Conservation (phyloP, 1,284 basidiomycete genomes). For the Agroathelia rolfsii region DNA sequence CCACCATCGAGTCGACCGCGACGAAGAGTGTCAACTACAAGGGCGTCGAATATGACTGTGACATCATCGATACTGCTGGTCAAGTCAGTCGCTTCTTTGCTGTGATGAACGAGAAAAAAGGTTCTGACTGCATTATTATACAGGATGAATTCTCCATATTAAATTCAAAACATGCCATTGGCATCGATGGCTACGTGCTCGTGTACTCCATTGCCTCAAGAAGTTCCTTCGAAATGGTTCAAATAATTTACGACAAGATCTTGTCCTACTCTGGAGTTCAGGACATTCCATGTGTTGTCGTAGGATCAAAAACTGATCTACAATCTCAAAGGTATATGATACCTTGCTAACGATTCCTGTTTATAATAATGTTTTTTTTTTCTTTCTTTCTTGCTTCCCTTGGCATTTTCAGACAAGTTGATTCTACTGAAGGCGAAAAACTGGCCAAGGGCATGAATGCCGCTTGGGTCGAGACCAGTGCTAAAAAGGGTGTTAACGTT, state of each 20-base stretch:
- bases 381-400: slow-evolving; percentile 16
- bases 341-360: slow-evolving; percentile 9
- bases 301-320: slow-evolving; percentile 92
- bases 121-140: slow-evolving; percentile 5
- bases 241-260: slow-evolving; percentile 96
- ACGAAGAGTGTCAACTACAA: slow-evolving; percentile 79
- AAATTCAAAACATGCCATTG: slow-evolving; percentile 73
- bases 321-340: slow-evolving; percentile 51
- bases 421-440: slow-evolving; percentile 62
- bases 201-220: slow-evolving; percentile 93
- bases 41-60: slow-evolving; percentile 84
- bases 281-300: slow-evolving; percentile 90
- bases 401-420: slow-evolving; percentile 61
- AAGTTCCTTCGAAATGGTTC: slow-evolving; percentile 93
- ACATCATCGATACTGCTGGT: slow-evolving; percentile 98
- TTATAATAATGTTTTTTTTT: slow-evolving; percentile 11
- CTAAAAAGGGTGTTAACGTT: slow-evolving; percentile 84
- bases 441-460: slow-evolving; percentile 68
- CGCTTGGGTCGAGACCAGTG: slow-evolving; percentile 83
- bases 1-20: slow-evolving; percentile 89
- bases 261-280: slow-evolving; percentile 87
- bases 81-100: slow-evolving; percentile 69
- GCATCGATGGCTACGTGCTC: slow-evolving; percentile 79
- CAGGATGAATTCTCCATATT: slow-evolving; percentile 84
- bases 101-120: too few relatives aligned